Evolutionary conservation across 352 stramenopile genomes (phyloP).

Genomic region (Saprolegnia parasitica): DNA sequence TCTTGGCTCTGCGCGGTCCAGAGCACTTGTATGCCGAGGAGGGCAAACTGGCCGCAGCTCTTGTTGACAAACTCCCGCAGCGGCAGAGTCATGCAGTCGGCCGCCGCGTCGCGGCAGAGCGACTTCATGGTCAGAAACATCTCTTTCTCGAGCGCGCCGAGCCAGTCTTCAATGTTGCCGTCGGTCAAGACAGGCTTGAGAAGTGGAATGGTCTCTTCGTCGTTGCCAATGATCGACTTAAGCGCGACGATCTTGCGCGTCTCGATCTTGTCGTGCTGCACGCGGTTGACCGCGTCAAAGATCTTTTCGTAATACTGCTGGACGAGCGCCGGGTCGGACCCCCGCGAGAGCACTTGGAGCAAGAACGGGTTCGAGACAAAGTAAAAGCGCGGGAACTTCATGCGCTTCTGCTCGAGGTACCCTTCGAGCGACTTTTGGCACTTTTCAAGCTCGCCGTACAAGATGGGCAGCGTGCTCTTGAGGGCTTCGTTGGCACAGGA

Average conservation of each 20-base stretch:
- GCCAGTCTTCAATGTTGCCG: slow-evolving; percentile 84
- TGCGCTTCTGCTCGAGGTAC: slow-evolving; percentile 89
- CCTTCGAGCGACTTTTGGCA: slow-evolving; percentile 89
- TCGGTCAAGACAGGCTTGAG: slow-evolving; percentile 48
- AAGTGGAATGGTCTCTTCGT: slow-evolving; percentile 74
- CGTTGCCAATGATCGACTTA: slow-evolving; percentile 59
- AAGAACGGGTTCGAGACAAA: slow-evolving; percentile 90
- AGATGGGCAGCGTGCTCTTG: slow-evolving; percentile 74
- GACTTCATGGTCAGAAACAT: slow-evolving; percentile 65
- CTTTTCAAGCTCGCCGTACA: slow-evolving; percentile 88
- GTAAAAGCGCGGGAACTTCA: slow-evolving; percentile 90
- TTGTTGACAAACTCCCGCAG: slow-evolving; percentile 69
- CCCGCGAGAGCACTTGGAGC: slow-evolving; percentile 83
- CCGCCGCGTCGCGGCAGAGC: slow-evolving; percentile 54
- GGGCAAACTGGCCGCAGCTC: slow-evolving; percentile 62
- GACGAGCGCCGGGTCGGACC: slow-evolving; percentile 66
- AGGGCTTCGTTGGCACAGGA: slow-evolving; percentile 84
- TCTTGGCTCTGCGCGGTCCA: slow-evolving; percentile 74
- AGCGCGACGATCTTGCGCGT: slow-evolving; percentile 68
- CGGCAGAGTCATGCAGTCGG: slow-evolving; percentile 44
- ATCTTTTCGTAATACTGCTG: slow-evolving; percentile 89
- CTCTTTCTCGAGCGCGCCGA: slow-evolving; percentile 59
- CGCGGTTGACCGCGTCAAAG: slow-evolving; percentile 73
- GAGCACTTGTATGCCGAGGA: slow-evolving; percentile 71
- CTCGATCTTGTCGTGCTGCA: slow-evolving; percentile 58